These are phyloP conservation scores for Phenoliferia sp. DNA, from an alignment of 1,284 basidiomycete species.

Conservation along the genomic window DNA sequence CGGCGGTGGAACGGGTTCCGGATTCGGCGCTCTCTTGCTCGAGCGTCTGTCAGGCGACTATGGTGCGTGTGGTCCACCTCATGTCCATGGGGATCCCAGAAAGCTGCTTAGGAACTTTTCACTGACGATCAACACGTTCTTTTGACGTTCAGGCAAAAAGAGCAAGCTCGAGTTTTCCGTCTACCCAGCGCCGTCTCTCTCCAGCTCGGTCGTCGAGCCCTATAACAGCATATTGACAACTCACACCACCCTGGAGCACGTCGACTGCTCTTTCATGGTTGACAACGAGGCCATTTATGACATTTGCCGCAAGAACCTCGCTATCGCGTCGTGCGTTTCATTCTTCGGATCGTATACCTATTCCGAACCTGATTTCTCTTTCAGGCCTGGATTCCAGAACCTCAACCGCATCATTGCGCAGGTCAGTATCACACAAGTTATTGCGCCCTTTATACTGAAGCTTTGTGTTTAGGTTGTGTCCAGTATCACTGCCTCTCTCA, in stretches of 20 bases:
- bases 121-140: too few species aligned
- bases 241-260: slow-evolving; percentile 98
- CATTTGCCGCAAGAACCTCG: slow-evolving; percentile 95
- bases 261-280: slow-evolving; percentile 99
- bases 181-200: slow-evolving; percentile 67
- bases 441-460: too few species aligned
- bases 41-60: slow-evolving; percentile 96
- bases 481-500: slow-evolving; percentile 94
- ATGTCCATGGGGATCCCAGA: too few species aligned
- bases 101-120: too few species aligned
- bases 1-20: slow-evolving; percentile 98
- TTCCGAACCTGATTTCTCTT: too few species aligned
- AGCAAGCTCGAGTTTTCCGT: slow-evolving; percentile 98
- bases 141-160: slow-evolving; percentile 81
- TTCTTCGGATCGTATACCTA: too few species aligned
- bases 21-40: slow-evolving; percentile 94
- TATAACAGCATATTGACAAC: slow-evolving; percentile 99
- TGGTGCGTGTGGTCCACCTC: slow-evolving; percentile 44
- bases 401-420: slow-evolving; percentile 95
- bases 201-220: slow-evolving; percentile 92
- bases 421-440: slow-evolving; percentile 17
- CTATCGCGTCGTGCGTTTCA: slow-evolving; percentile 60
- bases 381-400: slow-evolving; percentile 94
- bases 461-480: slow-evolving; percentile 74
- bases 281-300: slow-evolving; percentile 81